These are phyloP conservation scores for Mucor indicus DNA, from an alignment of 371 early-diverging fungal species.

Conservation along the genomic window DNA sequence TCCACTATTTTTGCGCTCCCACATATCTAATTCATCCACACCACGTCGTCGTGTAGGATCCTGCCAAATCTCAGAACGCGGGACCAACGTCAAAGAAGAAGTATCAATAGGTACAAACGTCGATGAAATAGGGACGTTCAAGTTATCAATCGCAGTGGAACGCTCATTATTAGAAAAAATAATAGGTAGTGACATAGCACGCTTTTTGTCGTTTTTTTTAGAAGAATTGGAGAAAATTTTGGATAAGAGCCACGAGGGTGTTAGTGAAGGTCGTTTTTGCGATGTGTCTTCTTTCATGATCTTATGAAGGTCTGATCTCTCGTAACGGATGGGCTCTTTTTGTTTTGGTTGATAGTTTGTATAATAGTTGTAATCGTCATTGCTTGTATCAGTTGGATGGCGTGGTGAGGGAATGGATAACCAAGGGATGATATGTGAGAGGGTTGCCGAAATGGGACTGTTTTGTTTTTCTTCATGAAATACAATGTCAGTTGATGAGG, in stretches of 20 bases:
- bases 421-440: slow-evolving; percentile 16
- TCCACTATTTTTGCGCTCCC: slow-evolving; percentile 38
- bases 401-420: slow-evolving; percentile 7
- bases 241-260: slow-evolving; percentile 9
- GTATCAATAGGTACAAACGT: slow-evolving; percentile 11
- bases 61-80: slow-evolving; percentile 28
- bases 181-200: slow-evolving; percentile 7
- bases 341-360: slow-evolving; percentile 4
- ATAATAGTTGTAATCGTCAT: background rate
- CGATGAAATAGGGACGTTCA: slow-evolving; percentile 10
- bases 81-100: slow-evolving; percentile 36
- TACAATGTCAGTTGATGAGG: background rate
- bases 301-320: slow-evolving; percentile 10
- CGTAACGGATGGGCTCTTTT: slow-evolving; percentile 16
- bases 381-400: background rate
- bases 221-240: background rate
- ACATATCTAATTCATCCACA: slow-evolving; percentile 40
- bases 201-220: background rate
- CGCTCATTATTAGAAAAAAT: background rate
- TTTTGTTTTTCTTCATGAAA: background rate
- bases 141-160: slow-evolving; percentile 4
- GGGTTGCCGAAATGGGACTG: slow-evolving; percentile 3
- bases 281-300: background rate
- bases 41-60: slow-evolving; percentile 42
- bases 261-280: slow-evolving; percentile 6